Base-by-base conservation (phyloP, 1,139 yeast species). In the Candida glucosophila region DNA sequence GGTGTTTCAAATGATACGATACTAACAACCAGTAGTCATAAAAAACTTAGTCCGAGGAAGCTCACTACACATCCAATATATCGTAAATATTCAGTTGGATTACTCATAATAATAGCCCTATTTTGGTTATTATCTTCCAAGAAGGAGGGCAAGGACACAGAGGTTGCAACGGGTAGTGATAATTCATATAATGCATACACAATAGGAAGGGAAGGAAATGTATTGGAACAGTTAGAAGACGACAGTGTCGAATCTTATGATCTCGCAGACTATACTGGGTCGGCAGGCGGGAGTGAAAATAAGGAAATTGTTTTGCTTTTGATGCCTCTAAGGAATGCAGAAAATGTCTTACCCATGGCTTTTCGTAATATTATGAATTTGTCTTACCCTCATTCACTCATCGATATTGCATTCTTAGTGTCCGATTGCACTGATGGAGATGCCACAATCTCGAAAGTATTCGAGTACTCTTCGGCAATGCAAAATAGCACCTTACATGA, bases 241-340 rank as follows among this genome's bases (percentile, higher is more conserved):
- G n/a, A n/a, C n/a, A n/a, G n/a, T 14, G 79, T 77, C 15, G 79
- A 77, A 29, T 61, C 53, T 33, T 78, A 73, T 41, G 90, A 80
- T 41, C 57, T 81, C 37, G 59, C 60, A 30, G 67, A 73, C 19
- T 78, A 61, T 40, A 56, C 49, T 26, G 90, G 88, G 2, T 40
- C 67, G 2, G 43, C 62, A 4, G 57, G 64, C 23, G 92, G 88
- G 3, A 54, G 54, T 11, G 43, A 48, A n/a, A 51, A 74, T 10
- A 69, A 73, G 10, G 92, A 83, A 37, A 69, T 77, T 25, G 74
- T 85, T 9, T 56, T 85, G 31, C 55, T 85, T 30, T 65, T 80
- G 37, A 70, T 85, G 49, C 95, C 95, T 2, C 57, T 85, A 32
- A 66, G 93, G 44, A 80, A 85, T 44, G 95, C 95, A 1, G 88